Base-by-base conservation (phyloP, 331 rosid species). In the Erythrophleum ivorense region DNA sequence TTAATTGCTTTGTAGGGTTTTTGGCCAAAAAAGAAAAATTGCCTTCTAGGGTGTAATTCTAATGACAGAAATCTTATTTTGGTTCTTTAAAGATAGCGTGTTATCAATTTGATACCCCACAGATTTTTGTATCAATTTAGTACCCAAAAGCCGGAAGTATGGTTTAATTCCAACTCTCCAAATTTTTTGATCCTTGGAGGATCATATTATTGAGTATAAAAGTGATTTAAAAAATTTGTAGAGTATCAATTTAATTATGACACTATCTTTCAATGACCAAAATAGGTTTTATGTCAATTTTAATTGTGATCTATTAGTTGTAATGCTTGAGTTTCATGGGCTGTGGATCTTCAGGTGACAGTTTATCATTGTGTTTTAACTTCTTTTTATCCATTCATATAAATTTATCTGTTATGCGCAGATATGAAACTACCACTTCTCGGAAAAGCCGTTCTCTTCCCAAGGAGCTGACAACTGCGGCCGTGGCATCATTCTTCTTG, bases 351-450 rank as follows among this genome's bases (percentile, higher is more conserved):
- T 50, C 58, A 24, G 66, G 24, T 78, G 55, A 71, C 60, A 54
- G 13, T 31, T 72, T 66, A n/a, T 75, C 36, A 38, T 34, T 54
- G 12, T 60, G 43, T 38, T 76, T 64, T 55, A 16, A 24, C 14
- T 70, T 33, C 64, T 60, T 49, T 52, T 4, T 46, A 36, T 31
- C 29, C 71, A 49, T 57, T 55, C 49, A 34, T 54, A 46, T 63
- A 43, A 77, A 62, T 73, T 58, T 29, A 48, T 58, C 80, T 49
- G 40, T 80, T 68, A 40, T 73, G 82, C 86, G 82, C 92, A 96
- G 99, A 84, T 91, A 92, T 89, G 99, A 92, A 86, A 94, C 97
- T 31, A 96, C 99, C 19, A 81, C 97, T 40, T 89, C 99, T n/a
- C 84, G 97, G 88, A 87, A 81, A 90, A 96, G 78, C 88, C 98